Percentiles rank a stretch among this genome's conserved stretches.
phyloP scores from a whole-genome alignment of 116 monocot genomes.

The Phalaenopsis hybrid region DNA sequence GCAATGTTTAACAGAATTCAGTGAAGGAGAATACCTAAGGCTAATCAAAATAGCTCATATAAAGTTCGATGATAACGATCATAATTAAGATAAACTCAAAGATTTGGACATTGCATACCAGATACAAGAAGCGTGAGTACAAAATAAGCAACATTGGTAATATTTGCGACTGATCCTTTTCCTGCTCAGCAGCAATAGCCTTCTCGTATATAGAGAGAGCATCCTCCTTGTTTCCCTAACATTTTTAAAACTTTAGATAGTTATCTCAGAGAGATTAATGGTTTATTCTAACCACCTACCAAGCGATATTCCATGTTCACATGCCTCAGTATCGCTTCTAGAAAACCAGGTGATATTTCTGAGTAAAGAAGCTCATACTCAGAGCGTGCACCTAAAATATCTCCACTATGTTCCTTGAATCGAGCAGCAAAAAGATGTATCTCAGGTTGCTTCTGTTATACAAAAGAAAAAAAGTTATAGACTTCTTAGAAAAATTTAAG shows the following conservation, averaged over 20 bases:
- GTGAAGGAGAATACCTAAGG: background rate
- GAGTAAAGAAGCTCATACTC: slow-evolving; percentile 72
- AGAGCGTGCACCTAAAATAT: slow-evolving; percentile 70
- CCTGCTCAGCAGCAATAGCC: slow-evolving; percentile 72
- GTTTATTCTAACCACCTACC: slow-evolving; percentile 33
- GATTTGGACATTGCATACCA: slow-evolving; percentile 36
- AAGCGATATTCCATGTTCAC: slow-evolving; percentile 86
- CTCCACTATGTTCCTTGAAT: slow-evolving; percentile 86
- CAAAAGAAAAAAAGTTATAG: background rate
- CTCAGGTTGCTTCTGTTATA: slow-evolving; percentile 81
- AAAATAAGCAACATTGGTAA: slow-evolving; percentile 77
- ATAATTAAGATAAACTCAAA: background rate
- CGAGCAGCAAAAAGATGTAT: slow-evolving; percentile 93
- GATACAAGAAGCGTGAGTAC: slow-evolving; percentile 62
- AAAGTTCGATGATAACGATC: background rate
- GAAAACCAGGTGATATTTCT: slow-evolving; percentile 60
- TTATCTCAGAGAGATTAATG: background rate
- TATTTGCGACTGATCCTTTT: slow-evolving; percentile 63
- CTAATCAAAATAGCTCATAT: background rate
- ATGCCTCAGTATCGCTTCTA: slow-evolving; percentile 78
- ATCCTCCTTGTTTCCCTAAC: slow-evolving; percentile 73
- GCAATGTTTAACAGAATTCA: background rate
- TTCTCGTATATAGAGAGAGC: slow-evolving; percentile 74
- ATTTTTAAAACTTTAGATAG: slow-evolving; percentile 5
- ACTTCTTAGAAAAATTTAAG: background rate